A percentile compares a stretch with the other conserved stretches of the same genome.
These are phyloP conservation scores for Hemisphaericaspora subhashii DNA, from an alignment of 1,139 yeast genomes.

Conservation along the genomic window DNA sequence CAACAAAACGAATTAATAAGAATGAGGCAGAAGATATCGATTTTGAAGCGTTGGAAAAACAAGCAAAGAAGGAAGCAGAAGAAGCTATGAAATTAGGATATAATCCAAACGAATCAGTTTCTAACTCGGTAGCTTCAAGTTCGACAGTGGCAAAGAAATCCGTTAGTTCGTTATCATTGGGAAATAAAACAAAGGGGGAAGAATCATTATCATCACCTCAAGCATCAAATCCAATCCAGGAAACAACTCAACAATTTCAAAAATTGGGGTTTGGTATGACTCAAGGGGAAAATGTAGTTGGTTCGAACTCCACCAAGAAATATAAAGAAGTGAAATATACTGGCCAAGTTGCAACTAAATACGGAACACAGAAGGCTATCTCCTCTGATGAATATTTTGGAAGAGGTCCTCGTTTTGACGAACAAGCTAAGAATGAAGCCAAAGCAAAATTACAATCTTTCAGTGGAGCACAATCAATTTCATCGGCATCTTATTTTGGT, in stretches of 20 bases:
- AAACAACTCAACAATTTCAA: conserved; percentile 71
- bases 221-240: conserved; percentile 38
- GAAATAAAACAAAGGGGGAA: conserved; percentile 14
- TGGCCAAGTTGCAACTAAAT: conserved; percentile 74
- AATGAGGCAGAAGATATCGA: conserved; percentile 66
- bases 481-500: conserved; percentile 91
- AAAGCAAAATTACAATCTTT: conserved; percentile 72
- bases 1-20: conserved; percentile 51
- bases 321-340: conserved; percentile 58
- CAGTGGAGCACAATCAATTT: conserved; percentile 84
- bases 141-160: conserved; percentile 11
- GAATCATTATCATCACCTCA: conserved; percentile 8
- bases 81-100: conserved; percentile 73
- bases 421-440: conserved; percentile 78
- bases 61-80: conserved; percentile 81
- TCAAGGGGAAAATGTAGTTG: conserved; percentile 38
- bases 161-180: conserved; percentile 16
- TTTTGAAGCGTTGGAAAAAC: conserved; percentile 87
- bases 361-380: conserved; percentile 87
- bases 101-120: conserved; percentile 49
- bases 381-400: conserved; percentile 95
- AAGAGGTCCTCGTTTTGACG: conserved; percentile 77
- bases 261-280: conserved; percentile 86
- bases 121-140: conserved; percentile 11
- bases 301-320: conserved; percentile 34